Evolutionary conservation across 148 eudicot genomes (phyloP).

Genomic region (Persicaria maculosa): DNA sequence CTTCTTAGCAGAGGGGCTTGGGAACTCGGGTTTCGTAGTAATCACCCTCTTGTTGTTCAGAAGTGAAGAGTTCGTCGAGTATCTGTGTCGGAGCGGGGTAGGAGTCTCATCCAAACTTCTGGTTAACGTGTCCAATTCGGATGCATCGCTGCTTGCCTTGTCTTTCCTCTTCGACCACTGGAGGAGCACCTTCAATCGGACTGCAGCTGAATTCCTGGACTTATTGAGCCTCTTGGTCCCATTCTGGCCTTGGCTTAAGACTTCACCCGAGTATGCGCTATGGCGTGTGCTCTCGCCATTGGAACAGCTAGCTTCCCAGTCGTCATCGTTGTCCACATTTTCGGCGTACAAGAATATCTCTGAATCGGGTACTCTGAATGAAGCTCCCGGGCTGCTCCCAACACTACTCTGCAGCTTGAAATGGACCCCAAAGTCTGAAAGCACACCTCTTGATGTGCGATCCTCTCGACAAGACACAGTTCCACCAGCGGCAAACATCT

Average conservation of each 20-base stretch:
- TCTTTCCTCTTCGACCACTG: neutral
- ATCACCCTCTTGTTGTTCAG: neutral
- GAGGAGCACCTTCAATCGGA: neutral
- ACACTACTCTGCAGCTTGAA: slow-evolving; percentile 51
- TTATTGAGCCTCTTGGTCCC: slow-evolving; percentile 51
- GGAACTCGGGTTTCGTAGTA: slow-evolving; percentile 15
- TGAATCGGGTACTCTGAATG: slow-evolving; percentile 56
- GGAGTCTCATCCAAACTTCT: neutral
- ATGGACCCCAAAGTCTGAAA: slow-evolving; percentile 42
- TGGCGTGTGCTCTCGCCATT: no score
- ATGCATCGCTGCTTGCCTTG: neutral
- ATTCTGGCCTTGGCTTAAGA: slow-evolving; percentile 5
- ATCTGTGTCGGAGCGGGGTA: neutral
- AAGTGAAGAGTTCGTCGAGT: neutral
- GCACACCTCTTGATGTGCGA: slow-evolving; percentile 47
- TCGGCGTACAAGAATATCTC: slow-evolving; percentile 51
- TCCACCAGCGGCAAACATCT: slow-evolving; percentile 81
- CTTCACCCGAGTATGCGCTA: neutral
- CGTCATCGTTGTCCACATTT: slow-evolving; percentile 18
- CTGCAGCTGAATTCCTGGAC: slow-evolving; percentile 25
- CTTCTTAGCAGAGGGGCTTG: slow-evolving; percentile 10
- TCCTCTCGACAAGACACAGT: slow-evolving; percentile 51
- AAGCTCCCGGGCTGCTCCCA: slow-evolving; percentile 63
- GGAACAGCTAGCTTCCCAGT: neutral
- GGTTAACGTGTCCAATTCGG: neutral